These are phyloP conservation scores for Suzukiozyma palmioleophila DNA, from an alignment of 1,139 yeast genomes.

Conservation along the genomic window DNA sequence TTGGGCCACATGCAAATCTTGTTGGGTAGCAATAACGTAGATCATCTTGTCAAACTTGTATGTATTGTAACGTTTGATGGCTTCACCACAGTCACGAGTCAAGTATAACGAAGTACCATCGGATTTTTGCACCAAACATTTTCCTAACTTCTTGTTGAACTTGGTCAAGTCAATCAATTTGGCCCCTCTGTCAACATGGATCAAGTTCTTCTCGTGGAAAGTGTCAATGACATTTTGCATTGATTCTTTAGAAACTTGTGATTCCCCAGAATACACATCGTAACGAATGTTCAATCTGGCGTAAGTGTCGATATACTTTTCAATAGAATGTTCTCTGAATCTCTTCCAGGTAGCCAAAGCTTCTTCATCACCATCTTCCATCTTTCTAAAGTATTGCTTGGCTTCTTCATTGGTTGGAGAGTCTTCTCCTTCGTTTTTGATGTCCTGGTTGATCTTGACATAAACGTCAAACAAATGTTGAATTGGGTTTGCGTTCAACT, in stretches of 20 bases:
- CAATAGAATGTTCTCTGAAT: conserved; percentile 87
- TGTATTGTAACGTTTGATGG: conserved; percentile 79
- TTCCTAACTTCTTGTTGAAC: conserved; percentile 89
- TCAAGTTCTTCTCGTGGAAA: conserved; percentile 65
- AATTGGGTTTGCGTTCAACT: conserved; percentile 74
- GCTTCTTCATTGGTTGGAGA: conserved; percentile 77
- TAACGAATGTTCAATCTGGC: conserved; percentile 86
- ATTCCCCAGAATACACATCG: conserved; percentile 92
- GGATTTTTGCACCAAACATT: conserved; percentile 87
- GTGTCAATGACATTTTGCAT: conserved; percentile 64
- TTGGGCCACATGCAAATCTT: conserved; percentile 91
- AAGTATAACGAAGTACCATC: conserved; percentile 95
- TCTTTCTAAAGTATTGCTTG: conserved; percentile 77
- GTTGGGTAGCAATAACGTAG: conserved; percentile 93
- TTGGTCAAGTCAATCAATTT: conserved; percentile 79
- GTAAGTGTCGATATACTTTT: conserved; percentile 80
- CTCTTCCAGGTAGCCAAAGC: conserved; percentile 80
- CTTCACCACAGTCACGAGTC: conserved; percentile 97
- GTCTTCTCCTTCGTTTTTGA: conserved; percentile 68
- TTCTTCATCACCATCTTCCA: conserved; percentile 91
- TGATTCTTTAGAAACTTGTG: conserved; percentile 75
- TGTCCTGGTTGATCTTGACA: conserved; percentile 80
- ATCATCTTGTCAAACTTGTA: conserved; percentile 93
- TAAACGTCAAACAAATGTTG: conserved; percentile 93
- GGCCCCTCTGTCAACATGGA: conserved; percentile 91